Conservation (phyloP, 176 grass and related monocot genomes). For the Aegilops speltoides region DNA sequence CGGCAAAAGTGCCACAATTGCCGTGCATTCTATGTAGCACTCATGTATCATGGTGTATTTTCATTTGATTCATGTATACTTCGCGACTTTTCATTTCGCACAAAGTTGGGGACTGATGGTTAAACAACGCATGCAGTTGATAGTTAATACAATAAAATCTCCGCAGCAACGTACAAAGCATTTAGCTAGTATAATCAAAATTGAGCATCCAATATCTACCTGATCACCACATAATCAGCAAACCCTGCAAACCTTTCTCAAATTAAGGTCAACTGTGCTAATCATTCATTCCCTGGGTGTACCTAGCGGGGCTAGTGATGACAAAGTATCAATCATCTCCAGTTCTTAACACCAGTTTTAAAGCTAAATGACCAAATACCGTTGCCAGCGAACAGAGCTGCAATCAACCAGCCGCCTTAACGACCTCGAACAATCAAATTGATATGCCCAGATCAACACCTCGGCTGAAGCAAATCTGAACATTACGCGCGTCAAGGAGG, state of each 20-base stretch:
- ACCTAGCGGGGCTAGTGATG: background rate
- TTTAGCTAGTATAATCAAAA: background rate
- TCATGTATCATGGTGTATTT: too few species aligned
- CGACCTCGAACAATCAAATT: background rate
- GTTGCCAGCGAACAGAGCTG: background rate
- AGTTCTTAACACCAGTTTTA: background rate
- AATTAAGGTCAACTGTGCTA: background rate
- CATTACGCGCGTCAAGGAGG: background rate
- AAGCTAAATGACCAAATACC: background rate
- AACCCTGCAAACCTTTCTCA: background rate
- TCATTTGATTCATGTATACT: too few species aligned
- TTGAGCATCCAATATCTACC: background rate
- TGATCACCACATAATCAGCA: background rate
- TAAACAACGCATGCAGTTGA: too few species aligned
- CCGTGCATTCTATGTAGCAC: too few species aligned
- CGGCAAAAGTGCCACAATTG: background rate
- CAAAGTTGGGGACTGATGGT: too few species aligned
- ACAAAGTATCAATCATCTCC: background rate
- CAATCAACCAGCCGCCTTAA: background rate
- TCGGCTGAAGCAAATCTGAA: background rate
- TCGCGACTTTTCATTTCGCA: too few species aligned
- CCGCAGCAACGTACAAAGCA: too few species aligned
- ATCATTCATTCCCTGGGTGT: background rate
- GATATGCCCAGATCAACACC: background rate
- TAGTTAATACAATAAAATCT: too few species aligned